phyloP scores from a whole-genome alignment of 768 basidiomycete genomes.

The Hemileccinum impolitum region DNA sequence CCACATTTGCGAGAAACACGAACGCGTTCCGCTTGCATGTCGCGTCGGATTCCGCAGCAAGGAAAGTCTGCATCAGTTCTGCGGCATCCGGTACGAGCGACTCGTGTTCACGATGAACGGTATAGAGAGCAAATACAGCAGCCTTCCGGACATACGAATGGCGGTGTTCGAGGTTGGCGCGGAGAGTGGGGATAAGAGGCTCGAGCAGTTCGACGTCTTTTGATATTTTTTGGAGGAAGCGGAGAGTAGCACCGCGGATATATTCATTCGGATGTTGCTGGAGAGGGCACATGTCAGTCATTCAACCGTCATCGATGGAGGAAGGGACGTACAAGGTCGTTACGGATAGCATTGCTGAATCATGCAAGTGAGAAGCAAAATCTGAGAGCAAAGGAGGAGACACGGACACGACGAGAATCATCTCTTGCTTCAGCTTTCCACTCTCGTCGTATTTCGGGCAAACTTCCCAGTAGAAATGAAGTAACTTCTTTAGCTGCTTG shows the following conservation, averaged over 20 bases:
- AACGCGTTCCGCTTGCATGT: conserved; percentile 98
- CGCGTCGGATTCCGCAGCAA: conserved; percentile 91
- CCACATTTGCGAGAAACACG: conserved; percentile 83
- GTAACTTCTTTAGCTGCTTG: conserved; percentile 94
- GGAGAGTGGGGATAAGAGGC: conserved; percentile 90
- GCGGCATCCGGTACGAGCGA: conserved; percentile 94
- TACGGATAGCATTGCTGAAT: conserved; percentile 89
- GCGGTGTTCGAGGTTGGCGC: conserved; percentile 93
- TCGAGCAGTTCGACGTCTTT: conserved; percentile 93
- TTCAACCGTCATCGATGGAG: not conserved
- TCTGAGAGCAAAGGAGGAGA: not conserved
- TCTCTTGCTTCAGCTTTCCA: conserved; percentile 98
- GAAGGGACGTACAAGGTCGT: conserved; percentile 75
- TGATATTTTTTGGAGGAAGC: conserved; percentile 93
- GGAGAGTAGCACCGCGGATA: conserved; percentile 95
- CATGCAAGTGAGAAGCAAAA: conserved; percentile 2
- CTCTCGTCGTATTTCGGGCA: conserved; percentile 97
- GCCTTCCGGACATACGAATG: conserved; percentile 98
- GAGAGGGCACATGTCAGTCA: not conserved
- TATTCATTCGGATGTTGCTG: conserved; percentile 99
- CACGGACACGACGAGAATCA: conserved; percentile 96
- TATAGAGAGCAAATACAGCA: conserved; percentile 93
- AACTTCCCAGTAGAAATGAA: conserved; percentile 96
- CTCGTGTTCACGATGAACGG: conserved; percentile 93
- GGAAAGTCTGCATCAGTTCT: conserved; percentile 94